Evolutionary conservation across 2,329 filamentous ascomycete species (phyloP).

Genomic region (Neofusicoccum ribis): DNA sequence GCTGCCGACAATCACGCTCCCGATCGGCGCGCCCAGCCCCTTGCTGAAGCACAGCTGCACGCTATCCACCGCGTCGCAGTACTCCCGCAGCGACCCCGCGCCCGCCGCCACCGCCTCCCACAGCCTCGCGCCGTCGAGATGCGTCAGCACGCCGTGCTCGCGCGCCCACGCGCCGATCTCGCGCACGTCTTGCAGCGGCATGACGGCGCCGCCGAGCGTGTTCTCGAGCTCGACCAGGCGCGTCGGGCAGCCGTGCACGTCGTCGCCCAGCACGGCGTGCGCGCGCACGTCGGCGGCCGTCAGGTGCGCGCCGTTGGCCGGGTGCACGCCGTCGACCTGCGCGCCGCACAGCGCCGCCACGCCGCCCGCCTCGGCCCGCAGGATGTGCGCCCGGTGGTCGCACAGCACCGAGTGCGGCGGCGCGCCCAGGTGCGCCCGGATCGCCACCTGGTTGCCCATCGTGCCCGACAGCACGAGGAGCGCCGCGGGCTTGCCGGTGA

Average conservation of each 20-base stretch:
- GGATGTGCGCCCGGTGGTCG: conserved; percentile 76
- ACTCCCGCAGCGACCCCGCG: conserved; percentile 67
- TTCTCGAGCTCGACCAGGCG: conserved; percentile 83
- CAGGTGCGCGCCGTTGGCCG: conserved; percentile 70
- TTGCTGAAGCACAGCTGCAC: conserved; percentile 80
- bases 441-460: conserved; percentile 88
- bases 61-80: conserved; percentile 69
- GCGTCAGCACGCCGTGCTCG: conserved; percentile 65
- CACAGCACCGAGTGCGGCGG: conserved; percentile 80
- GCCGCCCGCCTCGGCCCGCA: conserved; percentile 68
- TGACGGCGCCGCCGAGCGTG: conserved; percentile 75
- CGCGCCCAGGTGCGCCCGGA: conserved; percentile 74
- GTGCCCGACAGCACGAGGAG: conserved; percentile 86
- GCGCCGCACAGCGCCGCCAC: conserved; percentile 72
- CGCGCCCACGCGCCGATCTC: conserved; percentile 69
- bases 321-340: conserved; percentile 64
- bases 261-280: conserved; percentile 63
- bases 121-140: conserved; percentile 76
- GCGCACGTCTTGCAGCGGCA: conserved; percentile 70
- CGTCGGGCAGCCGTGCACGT: conserved; percentile 79
- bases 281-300: conserved; percentile 74
- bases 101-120: conserved; percentile 79
- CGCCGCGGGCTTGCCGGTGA: conserved; percentile 73
- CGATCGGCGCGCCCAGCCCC: conserved; percentile 77
- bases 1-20: conserved; percentile 68